Conservation (phyloP, 2,329 filamentous ascomycete genomes). For the Gliomastix tumulicola region DNA sequence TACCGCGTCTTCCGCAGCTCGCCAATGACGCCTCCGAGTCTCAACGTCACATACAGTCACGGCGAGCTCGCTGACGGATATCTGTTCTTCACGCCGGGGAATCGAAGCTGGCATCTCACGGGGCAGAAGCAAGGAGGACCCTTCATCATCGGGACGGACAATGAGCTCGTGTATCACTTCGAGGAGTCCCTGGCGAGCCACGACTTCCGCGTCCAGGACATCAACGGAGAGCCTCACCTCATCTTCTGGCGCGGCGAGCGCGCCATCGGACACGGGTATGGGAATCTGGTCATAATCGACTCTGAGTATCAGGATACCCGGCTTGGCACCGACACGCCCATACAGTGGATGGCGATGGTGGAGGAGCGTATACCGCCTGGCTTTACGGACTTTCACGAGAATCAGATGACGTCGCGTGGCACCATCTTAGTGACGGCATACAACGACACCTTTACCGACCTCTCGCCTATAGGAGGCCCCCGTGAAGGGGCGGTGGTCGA, state of each 20-base stretch:
- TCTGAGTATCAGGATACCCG: slow-evolving; percentile 18
- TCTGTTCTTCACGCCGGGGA: slow-evolving; percentile 16
- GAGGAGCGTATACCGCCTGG: background rate
- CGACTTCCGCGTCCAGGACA: slow-evolving; percentile 16
- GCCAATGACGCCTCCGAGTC: slow-evolving; percentile 12
- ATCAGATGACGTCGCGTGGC: background rate
- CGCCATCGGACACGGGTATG: slow-evolving; percentile 20
- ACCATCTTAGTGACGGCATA: slow-evolving; percentile 15
- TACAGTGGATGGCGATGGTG: too few relatives aligned
- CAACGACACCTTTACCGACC: slow-evolving; percentile 11
- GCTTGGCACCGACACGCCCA: too few relatives aligned
- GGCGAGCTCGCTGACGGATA: slow-evolving; percentile 14
- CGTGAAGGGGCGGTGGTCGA: slow-evolving; percentile 14
- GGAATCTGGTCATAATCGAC: slow-evolving; percentile 5
- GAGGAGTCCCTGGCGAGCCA: slow-evolving; percentile 8
- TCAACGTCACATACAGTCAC: slow-evolving; percentile 9
- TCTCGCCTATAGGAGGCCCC: slow-evolving; percentile 9
- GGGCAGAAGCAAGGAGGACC: slow-evolving; percentile 8
- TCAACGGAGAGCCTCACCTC: slow-evolving; percentile 19
- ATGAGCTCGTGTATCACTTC: slow-evolving; percentile 19
- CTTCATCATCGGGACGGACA: slow-evolving; percentile 15
- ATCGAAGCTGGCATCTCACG: too few relatives aligned
- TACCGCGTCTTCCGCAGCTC: slow-evolving; percentile 15
- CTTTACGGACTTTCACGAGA: slow-evolving; percentile 4
- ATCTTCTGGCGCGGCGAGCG: slow-evolving; percentile 18